Conservation (phyloP, 371 early-diverging fungal species). For the Mortierella sp. region DNA sequence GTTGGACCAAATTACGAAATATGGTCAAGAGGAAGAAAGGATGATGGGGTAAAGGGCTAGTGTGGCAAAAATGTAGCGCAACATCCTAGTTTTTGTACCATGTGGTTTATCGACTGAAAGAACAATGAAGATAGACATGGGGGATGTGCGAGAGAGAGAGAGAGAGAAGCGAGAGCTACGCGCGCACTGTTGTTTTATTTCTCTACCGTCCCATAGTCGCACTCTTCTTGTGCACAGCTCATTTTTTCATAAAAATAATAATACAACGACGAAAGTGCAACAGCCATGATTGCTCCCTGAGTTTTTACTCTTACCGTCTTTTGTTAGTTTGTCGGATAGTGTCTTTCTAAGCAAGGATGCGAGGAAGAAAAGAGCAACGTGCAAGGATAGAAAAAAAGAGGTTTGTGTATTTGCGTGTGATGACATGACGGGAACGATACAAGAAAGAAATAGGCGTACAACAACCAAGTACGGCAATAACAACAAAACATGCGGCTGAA, state of each 20-base stretch:
- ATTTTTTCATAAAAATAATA: background rate
- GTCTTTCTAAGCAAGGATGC: conserved; percentile 7
- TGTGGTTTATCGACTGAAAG: background rate
- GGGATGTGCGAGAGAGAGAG: background rate
- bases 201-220: background rate
- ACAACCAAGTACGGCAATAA: too few relatives aligned
- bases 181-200: background rate
- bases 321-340: background rate
- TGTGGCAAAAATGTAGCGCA: too few relatives aligned
- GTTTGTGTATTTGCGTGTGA: background rate
- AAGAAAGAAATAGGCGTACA: background rate
- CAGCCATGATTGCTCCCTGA: background rate
- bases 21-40: too few relatives aligned
- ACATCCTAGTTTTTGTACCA: too few relatives aligned
- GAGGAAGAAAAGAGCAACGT: background rate
- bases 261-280: background rate
- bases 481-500: background rate
- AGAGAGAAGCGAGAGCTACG: background rate
- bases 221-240: background rate
- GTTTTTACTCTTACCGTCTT: background rate
- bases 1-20: too few relatives aligned
- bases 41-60: too few relatives aligned
- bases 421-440: too few relatives aligned
- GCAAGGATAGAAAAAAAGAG: background rate
- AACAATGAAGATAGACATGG: background rate